Base-by-base conservation (phyloP, 768 basidiomycete genomes). In the Amyloporia xantha region DNA sequence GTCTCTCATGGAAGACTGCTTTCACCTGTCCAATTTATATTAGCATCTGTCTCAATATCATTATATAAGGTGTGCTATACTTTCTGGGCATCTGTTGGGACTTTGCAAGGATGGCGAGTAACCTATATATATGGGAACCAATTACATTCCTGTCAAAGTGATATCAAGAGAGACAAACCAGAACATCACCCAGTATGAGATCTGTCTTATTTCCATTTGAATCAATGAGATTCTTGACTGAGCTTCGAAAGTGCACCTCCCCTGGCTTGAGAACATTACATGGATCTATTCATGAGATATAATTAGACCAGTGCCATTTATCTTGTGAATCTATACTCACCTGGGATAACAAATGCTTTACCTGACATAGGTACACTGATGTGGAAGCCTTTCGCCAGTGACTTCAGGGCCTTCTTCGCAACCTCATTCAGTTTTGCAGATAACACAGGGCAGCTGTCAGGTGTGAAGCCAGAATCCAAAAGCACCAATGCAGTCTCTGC, bases 31-130 rank as follows among this genome's bases (percentile, higher is more conserved):
- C 23, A 17, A 15, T 4, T 35, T 36, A 7, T 17, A 19, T 36
- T 21, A 3, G 12, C 23, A 30, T 27, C 3, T 12, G 26, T 27
- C 24, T 23, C 23, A 7, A 46, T 2, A 15, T 5, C 21, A 10
- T 25, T 7, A 15, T n/a, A 36, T 23, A 37, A 5, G 19, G 30
- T 20, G 37, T 17, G 10, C 21, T n/a, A 20, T 15, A 81, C 82
- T 68, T 81, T 84, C 54, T 79, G 79, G 0, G 77, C 70, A 60
- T 87, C 84, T 0, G 76, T 80, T 1, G 84, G 82, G 1, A 85
- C 63, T 53, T 83, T 84, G 63, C 84, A 86, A n/a, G 84, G 84
- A 59, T 81, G 72, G 20, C 83, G 67, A 2, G 79, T 79, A 10
- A 86, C 64, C 79, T 81, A 49, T 13, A 5, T 6, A 11, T 10